Conservation (phyloP, 2,329 filamentous ascomycete genomes). For the Diplodia sapinea region DNA sequence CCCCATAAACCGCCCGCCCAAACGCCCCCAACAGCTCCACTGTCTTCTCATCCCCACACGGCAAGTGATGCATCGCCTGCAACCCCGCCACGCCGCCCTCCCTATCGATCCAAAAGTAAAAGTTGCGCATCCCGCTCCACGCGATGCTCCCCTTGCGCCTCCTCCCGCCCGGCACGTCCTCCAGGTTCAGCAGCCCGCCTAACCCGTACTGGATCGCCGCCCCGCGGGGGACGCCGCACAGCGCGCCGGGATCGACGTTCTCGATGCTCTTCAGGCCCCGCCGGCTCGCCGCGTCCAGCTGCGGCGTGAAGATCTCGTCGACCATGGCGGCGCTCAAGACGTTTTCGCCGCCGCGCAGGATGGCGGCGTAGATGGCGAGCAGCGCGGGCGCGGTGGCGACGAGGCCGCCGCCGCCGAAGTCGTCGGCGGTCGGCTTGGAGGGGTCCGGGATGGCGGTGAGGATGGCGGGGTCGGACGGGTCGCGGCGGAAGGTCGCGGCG, state of each 20-base stretch:
- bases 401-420: conserved; percentile 29
- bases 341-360: not conserved
- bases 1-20: conserved; percentile 9
- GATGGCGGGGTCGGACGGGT: not conserved
- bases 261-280: not conserved
- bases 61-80: conserved; percentile 6
- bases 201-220: not conserved
- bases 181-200: conserved; percentile 17
- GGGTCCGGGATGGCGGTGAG: conserved; percentile 3
- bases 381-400: conserved; percentile 4
- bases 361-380: conserved; percentile 17
- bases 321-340: not conserved
- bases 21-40: conserved; percentile 12
- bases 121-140: conserved; percentile 12
- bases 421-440: not conserved
- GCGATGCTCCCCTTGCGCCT: not conserved
- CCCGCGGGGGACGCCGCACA: conserved; percentile 6
- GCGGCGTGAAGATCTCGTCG: conserved; percentile 13
- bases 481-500: conserved; percentile 37
- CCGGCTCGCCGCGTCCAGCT: not conserved
- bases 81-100: not conserved
- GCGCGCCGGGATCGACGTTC: conserved; percentile 11
- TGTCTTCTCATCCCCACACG: conserved; percentile 14
- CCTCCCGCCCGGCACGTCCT: not conserved
- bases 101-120: conserved; percentile 16